Evolutionary conservation across 257 asterid genomes (phyloP), one percentile per base, ranked within the genome.

Genomic region (Parsonsia alboflavescens): DNA sequence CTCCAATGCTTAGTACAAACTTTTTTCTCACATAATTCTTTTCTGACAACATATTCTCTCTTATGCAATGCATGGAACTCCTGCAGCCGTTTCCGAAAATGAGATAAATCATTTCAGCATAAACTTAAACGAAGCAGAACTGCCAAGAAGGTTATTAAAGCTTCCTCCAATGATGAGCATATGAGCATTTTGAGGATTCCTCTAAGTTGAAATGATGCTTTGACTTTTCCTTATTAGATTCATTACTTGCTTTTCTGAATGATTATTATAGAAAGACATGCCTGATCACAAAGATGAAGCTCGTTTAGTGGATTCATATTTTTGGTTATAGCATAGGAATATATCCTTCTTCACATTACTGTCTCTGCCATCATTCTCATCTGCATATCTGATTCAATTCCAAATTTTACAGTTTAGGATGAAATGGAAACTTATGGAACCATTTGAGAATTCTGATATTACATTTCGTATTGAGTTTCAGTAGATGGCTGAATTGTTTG

Each of bases 121-220:
- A 75, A 88, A 89, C 82, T 26, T 79, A 75, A 90, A 85, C 70
- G 93, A 83, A 73, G 73, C 57, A 76, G 77, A 41, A 75, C 48
- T 89, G 50, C 78, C 94, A 36, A 85, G 81, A 63, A 83, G 89
- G 84, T 75, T 92, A 76, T 79, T 76, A 77, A 86, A 75, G 78
- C 85, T 88, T 77, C 86, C 88, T 46, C 85, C 97, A 71, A 58
- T 81, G 71, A 44, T 83, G 76, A 92, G 87, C 96, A 92, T 96
- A 83, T 86, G 81, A 83, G 83, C 83, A 73, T 89, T 76, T 77
- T 89, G 81, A 89, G 82, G 78, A 70, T 84, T 68, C 89, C 93
- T 61, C 97, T 89, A 82, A 89, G 98, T 89, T 80, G 76, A 15
- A n/a, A 24, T 10, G 41, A 4, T 76, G 21, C 59, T 74, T 59